phyloP scores from a whole-genome alignment of 441 rosid species.

The Sinapis alba region DNA sequence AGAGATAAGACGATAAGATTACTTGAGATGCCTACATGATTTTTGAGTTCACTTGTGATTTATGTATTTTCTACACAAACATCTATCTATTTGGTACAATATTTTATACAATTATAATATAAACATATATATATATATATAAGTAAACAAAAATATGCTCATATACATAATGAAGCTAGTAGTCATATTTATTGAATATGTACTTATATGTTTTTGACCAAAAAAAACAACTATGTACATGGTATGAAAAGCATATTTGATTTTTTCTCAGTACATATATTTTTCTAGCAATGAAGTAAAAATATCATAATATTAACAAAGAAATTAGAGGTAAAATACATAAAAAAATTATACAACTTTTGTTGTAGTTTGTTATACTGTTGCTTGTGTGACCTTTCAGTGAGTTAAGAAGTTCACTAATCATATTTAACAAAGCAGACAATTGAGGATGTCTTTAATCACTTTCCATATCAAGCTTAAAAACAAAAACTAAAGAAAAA shows the following conservation, averaged over 20 bases:
- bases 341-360: slow-evolving; percentile 17
- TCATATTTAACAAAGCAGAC: slow-evolving; percentile 38
- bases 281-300: neutral
- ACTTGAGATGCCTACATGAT: neutral
- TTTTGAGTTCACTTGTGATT: neutral
- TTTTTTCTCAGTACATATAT: neutral
- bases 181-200: neutral
- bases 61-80: no score
- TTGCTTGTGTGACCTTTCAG: slow-evolving; percentile 31
- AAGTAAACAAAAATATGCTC: neutral
- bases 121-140: neutral
- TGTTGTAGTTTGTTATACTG: neutral
- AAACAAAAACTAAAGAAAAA: slow-evolving; percentile 18
- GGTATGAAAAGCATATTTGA: neutral
- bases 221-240: neutral
- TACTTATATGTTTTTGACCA: neutral
- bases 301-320: neutral
- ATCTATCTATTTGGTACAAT: neutral
- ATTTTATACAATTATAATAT: neutral
- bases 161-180: neutral
- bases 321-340: slow-evolving; percentile 20
- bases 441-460: slow-evolving; percentile 32
- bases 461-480: slow-evolving; percentile 30
- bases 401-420: slow-evolving; percentile 28
- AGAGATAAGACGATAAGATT: neutral